Conservation (phyloP, 805 yeast genomes). For the Zygotorulaspora chibaensis region DNA sequence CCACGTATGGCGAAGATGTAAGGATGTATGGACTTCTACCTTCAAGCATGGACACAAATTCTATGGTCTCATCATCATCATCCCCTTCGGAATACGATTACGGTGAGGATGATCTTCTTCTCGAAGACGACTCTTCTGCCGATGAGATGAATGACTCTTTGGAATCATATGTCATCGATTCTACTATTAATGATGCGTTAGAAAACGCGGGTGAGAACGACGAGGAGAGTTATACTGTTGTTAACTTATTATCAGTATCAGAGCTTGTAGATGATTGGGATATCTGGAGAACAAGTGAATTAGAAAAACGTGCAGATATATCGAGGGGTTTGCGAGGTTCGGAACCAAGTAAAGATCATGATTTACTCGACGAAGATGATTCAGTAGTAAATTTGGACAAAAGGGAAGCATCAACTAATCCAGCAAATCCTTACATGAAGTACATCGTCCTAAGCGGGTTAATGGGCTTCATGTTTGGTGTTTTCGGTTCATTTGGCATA, state of each 20-base stretch:
- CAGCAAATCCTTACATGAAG: background rate
- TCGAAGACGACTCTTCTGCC: conserved; percentile 2
- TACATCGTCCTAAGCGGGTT: conserved; percentile 14
- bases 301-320: background rate
- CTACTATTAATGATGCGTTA: background rate
- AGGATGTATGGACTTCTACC: background rate
- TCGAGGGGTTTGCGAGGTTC: background rate
- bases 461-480: conserved; percentile 21
- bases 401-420: background rate
- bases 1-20: conserved; percentile 6
- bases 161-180: background rate
- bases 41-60: background rate
- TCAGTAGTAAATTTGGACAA: background rate
- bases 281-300: conserved; percentile 2
- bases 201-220: background rate
- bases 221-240: conserved; percentile 2
- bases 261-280: conserved; percentile 6
- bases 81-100: conserved; percentile 16
- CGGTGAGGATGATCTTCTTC: conserved; percentile 11
- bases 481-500: conserved; percentile 22
- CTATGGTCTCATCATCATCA: conserved; percentile 9
- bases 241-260: conserved; percentile 2
- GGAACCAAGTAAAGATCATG: background rate
- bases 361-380: conserved; percentile 2
- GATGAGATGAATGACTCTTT: background rate